These are phyloP conservation scores for Leavenworthia alabamica DNA, from an alignment of 345 rosid species.

Conservation along the genomic window DNA sequence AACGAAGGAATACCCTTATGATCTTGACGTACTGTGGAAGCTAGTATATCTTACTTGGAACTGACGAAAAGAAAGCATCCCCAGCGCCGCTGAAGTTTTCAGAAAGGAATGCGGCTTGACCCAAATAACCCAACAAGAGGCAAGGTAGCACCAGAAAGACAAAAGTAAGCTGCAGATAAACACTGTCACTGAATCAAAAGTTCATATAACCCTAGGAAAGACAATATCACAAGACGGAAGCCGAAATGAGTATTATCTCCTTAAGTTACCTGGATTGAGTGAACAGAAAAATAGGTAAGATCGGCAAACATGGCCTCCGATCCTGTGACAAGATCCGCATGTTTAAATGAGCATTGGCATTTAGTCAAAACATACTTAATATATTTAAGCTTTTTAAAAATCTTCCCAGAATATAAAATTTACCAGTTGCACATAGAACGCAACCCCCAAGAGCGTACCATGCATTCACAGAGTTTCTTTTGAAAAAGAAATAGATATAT, in stretches of 20 bases:
- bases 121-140: conserved; percentile 96
- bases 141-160: conserved; percentile 92
- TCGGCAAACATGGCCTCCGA: conserved; percentile 99
- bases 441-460: conserved; percentile 98
- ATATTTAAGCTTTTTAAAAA: neutral
- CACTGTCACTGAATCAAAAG: conserved; percentile 42
- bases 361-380: neutral
- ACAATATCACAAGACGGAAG: neutral
- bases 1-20: conserved; percentile 26
- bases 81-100: conserved; percentile 44
- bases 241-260: conserved; percentile 10
- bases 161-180: conserved; percentile 89
- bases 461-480: conserved; percentile 76
- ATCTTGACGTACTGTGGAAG: conserved; percentile 27
- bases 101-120: conserved; percentile 96
- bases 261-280: conserved; percentile 81
- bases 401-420: conserved; percentile 1
- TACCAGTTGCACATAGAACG: conserved; percentile 95
- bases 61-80: conserved; percentile 75
- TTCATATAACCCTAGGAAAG: conserved; percentile 18
- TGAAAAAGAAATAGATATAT: conserved; percentile 75
- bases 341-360: conserved; percentile 9
- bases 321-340: conserved; percentile 46
- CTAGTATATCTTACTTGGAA: conserved; percentile 70
- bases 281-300: conserved; percentile 92